Conservation (phyloP, 2,329 filamentous ascomycete genomes). For the Trichophaea hybrida region DNA sequence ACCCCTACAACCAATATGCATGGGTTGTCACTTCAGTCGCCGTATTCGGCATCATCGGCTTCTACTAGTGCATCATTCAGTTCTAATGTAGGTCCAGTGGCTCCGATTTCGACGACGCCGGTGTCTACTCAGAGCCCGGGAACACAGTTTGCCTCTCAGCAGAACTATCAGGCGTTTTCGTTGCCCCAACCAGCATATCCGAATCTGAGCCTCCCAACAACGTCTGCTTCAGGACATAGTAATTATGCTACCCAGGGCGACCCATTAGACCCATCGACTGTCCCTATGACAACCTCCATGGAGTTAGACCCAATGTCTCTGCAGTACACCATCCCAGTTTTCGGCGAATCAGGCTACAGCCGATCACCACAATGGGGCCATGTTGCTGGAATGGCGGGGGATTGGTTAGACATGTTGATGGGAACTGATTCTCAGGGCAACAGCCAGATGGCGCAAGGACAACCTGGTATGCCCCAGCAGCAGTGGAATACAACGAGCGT, state of each 20-base stretch:
- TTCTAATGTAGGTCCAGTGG: not conserved
- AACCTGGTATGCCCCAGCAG: not conserved
- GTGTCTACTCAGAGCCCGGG: not conserved
- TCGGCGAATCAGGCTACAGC: slow-evolving; percentile 68
- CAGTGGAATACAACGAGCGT: not conserved
- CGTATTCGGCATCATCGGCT: slow-evolving; percentile 24
- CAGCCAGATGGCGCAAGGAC: not conserved
- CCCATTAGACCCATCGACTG: slow-evolving; percentile 30
- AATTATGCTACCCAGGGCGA: slow-evolving; percentile 32
- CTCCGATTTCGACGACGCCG: not conserved
- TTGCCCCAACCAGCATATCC: slow-evolving; percentile 27
- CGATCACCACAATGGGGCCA: slow-evolving; percentile 61
- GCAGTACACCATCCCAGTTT: slow-evolving; percentile 62
- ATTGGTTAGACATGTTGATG: slow-evolving; percentile 39
- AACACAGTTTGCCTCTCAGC: not conserved
- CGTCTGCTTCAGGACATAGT: slow-evolving; percentile 21
- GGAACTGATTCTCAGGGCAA: not conserved
- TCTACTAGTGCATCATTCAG: slow-evolving; percentile 1
- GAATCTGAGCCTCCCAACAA: slow-evolving; percentile 21
- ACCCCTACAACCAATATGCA: slow-evolving; percentile 23
- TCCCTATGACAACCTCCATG: slow-evolving; percentile 32
- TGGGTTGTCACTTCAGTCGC: slow-evolving; percentile 23
- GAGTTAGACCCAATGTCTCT: slow-evolving; percentile 26
- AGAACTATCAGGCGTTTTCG: slow-evolving; percentile 18
- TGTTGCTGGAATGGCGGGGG: slow-evolving; percentile 47